Conservation (phyloP, 768 basidiomycete genomes). For the Auricularia sp. region DNA sequence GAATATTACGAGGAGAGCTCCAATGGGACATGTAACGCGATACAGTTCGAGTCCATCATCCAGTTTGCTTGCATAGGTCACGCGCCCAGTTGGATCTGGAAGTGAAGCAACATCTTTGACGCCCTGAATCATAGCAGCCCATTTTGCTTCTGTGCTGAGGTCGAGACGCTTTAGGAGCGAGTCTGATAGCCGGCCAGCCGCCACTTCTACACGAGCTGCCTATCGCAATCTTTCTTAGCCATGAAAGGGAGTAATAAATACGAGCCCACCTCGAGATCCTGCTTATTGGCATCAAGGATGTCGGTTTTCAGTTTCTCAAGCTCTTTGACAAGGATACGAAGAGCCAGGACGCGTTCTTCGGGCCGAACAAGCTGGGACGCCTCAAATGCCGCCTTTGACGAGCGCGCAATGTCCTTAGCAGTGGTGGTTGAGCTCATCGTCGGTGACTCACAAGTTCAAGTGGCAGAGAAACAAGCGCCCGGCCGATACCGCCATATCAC, state of each 20-base stretch:
- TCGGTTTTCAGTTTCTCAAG: conserved; percentile 54
- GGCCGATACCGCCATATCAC: no score
- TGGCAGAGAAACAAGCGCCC: no score
- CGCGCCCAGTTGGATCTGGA: conserved; percentile 75
- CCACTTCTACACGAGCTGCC: conserved; percentile 71
- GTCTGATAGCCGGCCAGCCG: conserved; percentile 71
- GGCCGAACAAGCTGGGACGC: conserved; percentile 71
- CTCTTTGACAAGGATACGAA: conserved; percentile 56
- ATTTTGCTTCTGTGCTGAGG: conserved; percentile 70
- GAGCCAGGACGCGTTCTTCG: conserved; percentile 56
- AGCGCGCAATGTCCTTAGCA: conserved; percentile 53
- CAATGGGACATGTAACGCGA: conserved; percentile 92
- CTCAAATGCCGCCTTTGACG: conserved; percentile 78
- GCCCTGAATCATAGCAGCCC: conserved; percentile 89
- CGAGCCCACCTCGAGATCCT: conserved; percentile 62
- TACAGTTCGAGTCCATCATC: conserved; percentile 84
- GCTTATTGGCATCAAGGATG: conserved; percentile 70
- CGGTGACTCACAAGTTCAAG: not conserved
- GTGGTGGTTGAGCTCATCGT: not conserved
- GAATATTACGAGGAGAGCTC: conserved; percentile 92
- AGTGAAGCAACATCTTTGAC: conserved; percentile 77
- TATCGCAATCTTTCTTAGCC: conserved; percentile 19
- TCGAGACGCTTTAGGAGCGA: conserved; percentile 83
- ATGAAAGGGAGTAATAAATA: not conserved
- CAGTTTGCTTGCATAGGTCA: conserved; percentile 83